phyloP scores from a whole-genome alignment of 2,329 filamentous ascomycete genomes.

The Penicillium sp. region DNA sequence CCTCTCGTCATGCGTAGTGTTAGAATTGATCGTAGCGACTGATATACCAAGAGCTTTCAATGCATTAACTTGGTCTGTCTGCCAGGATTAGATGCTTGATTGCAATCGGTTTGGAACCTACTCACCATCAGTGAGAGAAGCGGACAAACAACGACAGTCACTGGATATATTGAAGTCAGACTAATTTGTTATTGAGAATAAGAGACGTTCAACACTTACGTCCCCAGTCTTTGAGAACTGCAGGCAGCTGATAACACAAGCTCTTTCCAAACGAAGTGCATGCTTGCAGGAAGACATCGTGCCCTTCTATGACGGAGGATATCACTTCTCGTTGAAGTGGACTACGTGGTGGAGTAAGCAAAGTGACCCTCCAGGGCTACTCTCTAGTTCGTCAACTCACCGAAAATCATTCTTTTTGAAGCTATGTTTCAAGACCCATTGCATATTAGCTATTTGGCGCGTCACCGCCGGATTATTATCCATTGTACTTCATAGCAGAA shows the following conservation, averaged over 20 bases:
- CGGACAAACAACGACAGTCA: constrained; percentile 88
- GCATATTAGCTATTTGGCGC: constrained; percentile 56
- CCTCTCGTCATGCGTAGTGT: constrained; percentile 64
- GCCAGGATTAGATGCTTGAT: constrained; percentile 1
- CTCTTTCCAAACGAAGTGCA: constrained; percentile 77
- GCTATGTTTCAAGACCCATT: constrained; percentile 69
- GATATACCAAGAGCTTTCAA: constrained; percentile 71
- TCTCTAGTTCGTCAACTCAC: constrained; percentile 41
- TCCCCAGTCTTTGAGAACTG: constrained; percentile 74
- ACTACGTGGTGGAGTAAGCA: constrained; percentile 43
- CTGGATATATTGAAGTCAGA: constrained; percentile 42
- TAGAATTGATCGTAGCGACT: constrained; percentile 84
- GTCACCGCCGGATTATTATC: constrained; percentile 22
- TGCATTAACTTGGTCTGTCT: constrained; percentile 90
- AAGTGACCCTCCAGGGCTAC: not conserved
- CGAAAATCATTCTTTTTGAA: constrained; percentile 74
- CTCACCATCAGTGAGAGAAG: constrained; percentile 82
- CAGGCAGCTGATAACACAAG: constrained; percentile 87
- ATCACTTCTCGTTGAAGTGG: constrained; percentile 88
- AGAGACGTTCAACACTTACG: constrained; percentile 54
- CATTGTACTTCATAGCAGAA: constrained; percentile 30
- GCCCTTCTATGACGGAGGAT: constrained; percentile 70
- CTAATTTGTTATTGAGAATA: not conserved
- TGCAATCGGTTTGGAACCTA: not conserved
- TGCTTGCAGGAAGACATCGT: constrained; percentile 92